Evolutionary conservation across 148 eudicot species (phyloP).

Genomic region (Pouteria glomerata): DNA sequence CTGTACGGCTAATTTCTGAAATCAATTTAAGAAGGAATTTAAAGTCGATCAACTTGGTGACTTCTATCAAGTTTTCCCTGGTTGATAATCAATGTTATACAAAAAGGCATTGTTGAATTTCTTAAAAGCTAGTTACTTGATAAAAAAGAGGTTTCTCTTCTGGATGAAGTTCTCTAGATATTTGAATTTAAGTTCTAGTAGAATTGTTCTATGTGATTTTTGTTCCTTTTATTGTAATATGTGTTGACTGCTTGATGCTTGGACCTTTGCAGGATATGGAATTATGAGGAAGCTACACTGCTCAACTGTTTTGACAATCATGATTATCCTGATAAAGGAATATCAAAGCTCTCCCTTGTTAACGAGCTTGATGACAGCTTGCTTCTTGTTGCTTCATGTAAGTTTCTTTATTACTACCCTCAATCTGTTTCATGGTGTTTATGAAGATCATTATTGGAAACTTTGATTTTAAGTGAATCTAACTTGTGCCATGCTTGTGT

Average conservation of each 20-base stretch:
- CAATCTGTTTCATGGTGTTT: background rate
- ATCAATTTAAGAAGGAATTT: background rate
- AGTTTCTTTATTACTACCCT: background rate
- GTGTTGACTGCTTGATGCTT: slow-evolving; percentile 8
- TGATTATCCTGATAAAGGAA: slow-evolving; percentile 79
- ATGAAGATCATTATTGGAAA: background rate
- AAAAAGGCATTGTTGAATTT: background rate
- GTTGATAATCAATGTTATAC: background rate
- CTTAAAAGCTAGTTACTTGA: background rate
- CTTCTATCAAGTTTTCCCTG: background rate
- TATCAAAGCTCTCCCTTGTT: slow-evolving; percentile 87
- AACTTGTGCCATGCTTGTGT: background rate
- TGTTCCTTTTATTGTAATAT: background rate
- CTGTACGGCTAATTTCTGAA: background rate
- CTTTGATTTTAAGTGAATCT: background rate
- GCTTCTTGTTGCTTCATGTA: slow-evolving; percentile 93
- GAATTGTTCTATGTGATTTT: background rate
- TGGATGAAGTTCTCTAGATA: background rate
- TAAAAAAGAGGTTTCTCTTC: background rate
- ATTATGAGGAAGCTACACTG: slow-evolving; percentile 83
- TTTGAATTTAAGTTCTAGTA: background rate
- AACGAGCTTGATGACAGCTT: slow-evolving; percentile 93
- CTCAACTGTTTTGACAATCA: slow-evolving; percentile 87
- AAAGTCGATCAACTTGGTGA: background rate
- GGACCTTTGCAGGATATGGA: slow-evolving; percentile 63